Evolutionary conservation across 75 land plant species (phyloP).

Genomic region (Sequoia sempervirens): DNA sequence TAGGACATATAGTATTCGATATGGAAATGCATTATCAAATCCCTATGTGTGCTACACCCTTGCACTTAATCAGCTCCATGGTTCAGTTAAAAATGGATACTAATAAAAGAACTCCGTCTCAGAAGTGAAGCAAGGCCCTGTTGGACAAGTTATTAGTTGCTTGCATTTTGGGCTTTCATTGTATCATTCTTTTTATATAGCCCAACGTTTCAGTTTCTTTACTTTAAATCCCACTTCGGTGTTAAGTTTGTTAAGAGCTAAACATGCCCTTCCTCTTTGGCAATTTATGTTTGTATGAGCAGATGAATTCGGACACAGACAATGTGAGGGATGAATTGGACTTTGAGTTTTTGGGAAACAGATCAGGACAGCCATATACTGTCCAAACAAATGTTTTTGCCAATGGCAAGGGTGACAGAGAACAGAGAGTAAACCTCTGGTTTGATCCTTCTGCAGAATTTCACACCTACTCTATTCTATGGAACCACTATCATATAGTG

Average conservation of each 20-base stretch:
- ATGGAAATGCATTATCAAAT: not conserved
- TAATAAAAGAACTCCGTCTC: too few relatives aligned
- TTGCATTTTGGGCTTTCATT: not conserved
- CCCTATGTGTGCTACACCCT: too few relatives aligned
- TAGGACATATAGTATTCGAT: too few relatives aligned
- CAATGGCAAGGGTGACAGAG: conserved; percentile 55
- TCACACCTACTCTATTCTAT: conserved; percentile 45
- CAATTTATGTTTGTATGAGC: not conserved
- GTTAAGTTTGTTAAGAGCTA: too few relatives aligned
- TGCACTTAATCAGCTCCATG: too few relatives aligned
- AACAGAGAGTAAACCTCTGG: conserved; percentile 66
- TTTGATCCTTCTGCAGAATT: conserved; percentile 54
- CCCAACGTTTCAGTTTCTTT: not conserved
- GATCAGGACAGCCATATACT: conserved; percentile 59
- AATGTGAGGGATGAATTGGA: conserved; percentile 47
- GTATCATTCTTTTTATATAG: not conserved
- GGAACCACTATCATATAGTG: conserved; percentile 50
- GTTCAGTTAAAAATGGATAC: too few relatives aligned
- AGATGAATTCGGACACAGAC: conserved; percentile 56
- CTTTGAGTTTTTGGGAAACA: conserved; percentile 69
- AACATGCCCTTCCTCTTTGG: not conserved
- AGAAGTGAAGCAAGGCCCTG: not conserved
- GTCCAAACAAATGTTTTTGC: conserved; percentile 61
- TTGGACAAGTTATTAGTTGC: not conserved
- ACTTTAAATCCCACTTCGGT: not conserved